A percentile compares a stretch with the other conserved stretches of the same genome.
Conservation (phyloP, 2,329 filamentous ascomycete genomes). For the Zalaria obscura region DNA sequence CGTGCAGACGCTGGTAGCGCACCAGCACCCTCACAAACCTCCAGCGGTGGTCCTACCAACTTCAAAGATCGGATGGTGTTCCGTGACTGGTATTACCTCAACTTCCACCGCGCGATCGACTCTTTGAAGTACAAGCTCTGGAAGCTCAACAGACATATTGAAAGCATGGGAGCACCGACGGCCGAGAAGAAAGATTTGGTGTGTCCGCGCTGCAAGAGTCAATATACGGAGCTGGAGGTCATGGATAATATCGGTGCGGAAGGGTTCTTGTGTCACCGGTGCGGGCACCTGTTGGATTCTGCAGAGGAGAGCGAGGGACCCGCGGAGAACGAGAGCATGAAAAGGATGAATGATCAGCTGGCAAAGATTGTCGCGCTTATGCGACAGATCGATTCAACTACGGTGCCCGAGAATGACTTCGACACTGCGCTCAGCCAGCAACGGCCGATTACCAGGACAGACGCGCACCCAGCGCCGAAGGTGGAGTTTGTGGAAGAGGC, state of each 20-base stretch:
- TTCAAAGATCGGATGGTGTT: slow-evolving; percentile 19
- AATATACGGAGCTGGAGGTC: slow-evolving; percentile 85
- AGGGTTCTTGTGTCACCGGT: slow-evolving; percentile 70
- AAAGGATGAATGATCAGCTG: slow-evolving; percentile 64
- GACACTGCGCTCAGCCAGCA: slow-evolving; percentile 51
- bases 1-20: slow-evolving; percentile 15
- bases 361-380: slow-evolving; percentile 64
- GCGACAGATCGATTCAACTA: slow-evolving; percentile 59
- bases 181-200: slow-evolving; percentile 82
- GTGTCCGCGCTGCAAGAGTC: slow-evolving; percentile 65
- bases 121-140: slow-evolving; percentile 92
- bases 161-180: slow-evolving; percentile 65
- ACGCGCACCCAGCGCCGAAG: slow-evolving; percentile 42
- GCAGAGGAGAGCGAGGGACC: slow-evolving; percentile 50
- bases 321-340: slow-evolving; percentile 46
- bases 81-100: slow-evolving; percentile 93
- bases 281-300: slow-evolving; percentile 44
- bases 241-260: slow-evolving; percentile 54
- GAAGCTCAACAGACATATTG: slow-evolving; percentile 75
- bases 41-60: slow-evolving; percentile 6
- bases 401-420: slow-evolving; percentile 60
- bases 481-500: slow-evolving; percentile 19
- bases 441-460: slow-evolving; percentile 51
- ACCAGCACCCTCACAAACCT: slow-evolving; percentile 8
- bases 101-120: slow-evolving; percentile 87